Base-by-base conservation (phyloP, 2,329 filamentous ascomycete species). In the Hymenoscyphus fraxineus region DNA sequence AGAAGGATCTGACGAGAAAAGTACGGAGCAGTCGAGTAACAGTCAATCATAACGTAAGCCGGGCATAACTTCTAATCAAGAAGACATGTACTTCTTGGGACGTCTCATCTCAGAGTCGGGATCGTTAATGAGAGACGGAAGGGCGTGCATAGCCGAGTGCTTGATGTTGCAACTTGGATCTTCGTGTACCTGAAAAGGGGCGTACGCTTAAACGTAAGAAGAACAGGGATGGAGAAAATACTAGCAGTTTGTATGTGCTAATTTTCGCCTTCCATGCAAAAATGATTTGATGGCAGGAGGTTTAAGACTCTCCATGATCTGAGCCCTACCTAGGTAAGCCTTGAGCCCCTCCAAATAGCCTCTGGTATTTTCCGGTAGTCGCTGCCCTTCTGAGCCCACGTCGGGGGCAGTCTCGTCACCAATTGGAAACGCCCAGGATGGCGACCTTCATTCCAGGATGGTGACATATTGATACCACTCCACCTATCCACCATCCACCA, bases 151-250 rank as follows among this genome's bases (percentile, higher is more conserved):
- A 44, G n/a, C 38, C 9, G 39, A 27, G n/a, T 44, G 1, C 6
- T n/a, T 44, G 35, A n/a, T 39, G 32, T 15, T 56, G 13, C 10
- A n/a, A 35, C 54, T 47, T 56, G 13, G n/a, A n/a, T 47, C 54
- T 47, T 58, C 19, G 41, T 39, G 56, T 55, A 7, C 51, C 60
- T 56, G 60, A 56, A 27, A 56, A 31, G 51, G 39, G 47, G 56
- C 35, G 27, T 27, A 59, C 61, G 57, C 56, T 63, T 59, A 63
- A 58, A 63, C 61, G 61, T 63, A 63, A 63, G 31, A 59, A 41
- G 32, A 59, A 63, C 61, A 59, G 44, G 61, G 61, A 44, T 56
- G n/a, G 13, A 27, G 16, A 41, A 16, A 27, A 19, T 19, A 16
- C 13, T 35, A 27, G 27, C 27, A 27, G 27, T 27, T 27, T 2